Base-by-base conservation (phyloP, 305 asterid species). In the Rubia tinctorum region DNA sequence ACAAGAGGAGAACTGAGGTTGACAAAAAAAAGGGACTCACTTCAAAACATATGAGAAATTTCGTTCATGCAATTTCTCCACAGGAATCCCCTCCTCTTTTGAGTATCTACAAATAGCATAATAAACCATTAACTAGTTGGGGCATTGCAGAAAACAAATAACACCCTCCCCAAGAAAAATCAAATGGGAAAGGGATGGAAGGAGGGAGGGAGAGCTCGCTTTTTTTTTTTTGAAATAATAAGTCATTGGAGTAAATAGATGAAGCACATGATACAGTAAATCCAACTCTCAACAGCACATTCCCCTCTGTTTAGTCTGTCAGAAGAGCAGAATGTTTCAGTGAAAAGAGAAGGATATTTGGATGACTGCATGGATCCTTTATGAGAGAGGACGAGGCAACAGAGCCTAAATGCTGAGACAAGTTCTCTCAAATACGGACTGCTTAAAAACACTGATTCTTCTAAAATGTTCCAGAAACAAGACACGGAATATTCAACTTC, bases 21-120 rank as follows among this genome's bases (percentile, higher is more conserved):
- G 22, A 37, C 7, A 53, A 18, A 66, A 60, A 66, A 60, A 37
- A 9, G n/a, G 34, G 65, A 78, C 80, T 85, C 84, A 88, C 99
- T 93, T 92, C 71, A 95, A 77, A 76, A 95, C 92, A 80, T 88
- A 92, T 10, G 96, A 88, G 80, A 90, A 89, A 78, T 95, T 89
- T 84, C 86, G 78, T 45, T 51, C 73, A 76, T 83, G 88, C 75
- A 87, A 87, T 80, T 92, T 84, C 62, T 68, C 83, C 82, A 82
- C 44, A 71, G 86, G 79, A 77, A 95, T 89, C 69, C 80, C 89
- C 85, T 94, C 99, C 83, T 94, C 98, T 89, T 94, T 94, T 51
- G 99, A 92, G 87, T 95, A 95, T 88, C 99, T 94, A 78, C 75
- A 76, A 77, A 66, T 45, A 79, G 60, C 63, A 72, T 13, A 20